Base-by-base conservation (phyloP, 1,139 yeast species). In the Groenewaldozyma auringiensis region DNA sequence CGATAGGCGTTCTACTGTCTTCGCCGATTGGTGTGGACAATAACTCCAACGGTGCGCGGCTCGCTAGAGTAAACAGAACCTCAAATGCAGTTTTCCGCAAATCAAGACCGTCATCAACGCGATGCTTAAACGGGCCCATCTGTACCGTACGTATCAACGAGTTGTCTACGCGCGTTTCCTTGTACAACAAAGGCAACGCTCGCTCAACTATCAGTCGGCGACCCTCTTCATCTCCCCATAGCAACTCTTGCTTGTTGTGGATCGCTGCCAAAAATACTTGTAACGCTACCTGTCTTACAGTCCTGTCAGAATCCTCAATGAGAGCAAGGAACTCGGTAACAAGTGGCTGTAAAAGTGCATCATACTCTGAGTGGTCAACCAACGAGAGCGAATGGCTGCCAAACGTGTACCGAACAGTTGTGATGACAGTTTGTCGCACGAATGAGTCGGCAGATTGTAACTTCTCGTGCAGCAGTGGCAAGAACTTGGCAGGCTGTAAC, bases 81-180 rank as follows among this genome's bases (percentile, higher is more conserved):
- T 86, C 95, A 60, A 81, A 84, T 8, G 85, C 73, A 42, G 83
- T 73, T 59, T 83, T 84, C 46, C 96, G 71, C 48, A 81, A 75
- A 51, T 80, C 88, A 41, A 84, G 68, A 0, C 92, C 94, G 55
- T 82, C 83, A 58, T 86, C 96, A 40, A 84, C 76, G 50, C 80
- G 79, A 59, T 84, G 89, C 57, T 84, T 84, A 68, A 83, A 85
- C 0, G 95, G 95, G 0, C 96, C 96, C 80, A 87, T 84, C 41
- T 82, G 84, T 36, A 86, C 81, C 11, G 73, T 67, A 47, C 81
- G 80, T 43, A 83, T 76, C 55, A 79, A 80, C 44, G 74, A 73
- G 22, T 71, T 71, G 52, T 76, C 77, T 2, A 82, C 70, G 14
- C 65, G 66, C 35, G 86, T 70, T 56, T 83, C 88, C 16, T 68